Percentiles rank a stretch among this genome's conserved stretches.
Evolutionary conservation across 495 filamentous ascomycete genomes (phyloP).

Genomic region (Penicillium macrosclerotiorum): DNA sequence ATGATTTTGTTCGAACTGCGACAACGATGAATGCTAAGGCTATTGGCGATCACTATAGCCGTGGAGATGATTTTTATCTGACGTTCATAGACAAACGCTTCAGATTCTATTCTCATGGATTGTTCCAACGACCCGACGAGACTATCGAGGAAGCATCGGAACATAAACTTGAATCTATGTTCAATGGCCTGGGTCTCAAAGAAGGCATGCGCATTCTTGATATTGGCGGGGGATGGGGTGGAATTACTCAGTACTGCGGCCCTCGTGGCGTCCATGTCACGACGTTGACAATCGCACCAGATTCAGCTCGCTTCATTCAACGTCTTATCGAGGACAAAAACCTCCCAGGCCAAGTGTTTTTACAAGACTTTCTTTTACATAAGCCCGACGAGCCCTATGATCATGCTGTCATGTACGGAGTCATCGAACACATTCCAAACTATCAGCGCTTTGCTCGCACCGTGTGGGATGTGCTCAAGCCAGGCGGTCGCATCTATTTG

Average conservation of each 20-base stretch:
- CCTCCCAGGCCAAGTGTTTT: slow-evolving; percentile 9
- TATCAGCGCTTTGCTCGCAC: slow-evolving; percentile 7
- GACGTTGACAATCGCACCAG: slow-evolving; percentile 6
- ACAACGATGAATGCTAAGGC: slow-evolving; percentile 15
- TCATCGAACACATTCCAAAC: slow-evolving; percentile 16
- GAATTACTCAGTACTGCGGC: slow-evolving; percentile 22
- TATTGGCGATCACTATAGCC: slow-evolving; percentile 16
- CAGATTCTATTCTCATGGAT: slow-evolving; percentile 14
- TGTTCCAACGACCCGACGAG: slow-evolving; percentile 10
- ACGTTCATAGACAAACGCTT: slow-evolving; percentile 15
- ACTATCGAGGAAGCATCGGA: slow-evolving; percentile 17
- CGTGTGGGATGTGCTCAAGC: slow-evolving; percentile 13
- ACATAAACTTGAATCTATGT: slow-evolving; percentile 16
- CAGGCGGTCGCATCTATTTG: slow-evolving; percentile 14
- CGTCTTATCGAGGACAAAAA: slow-evolving; percentile 4
- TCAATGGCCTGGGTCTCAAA: slow-evolving; percentile 9
- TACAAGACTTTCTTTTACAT: slow-evolving; percentile 11
- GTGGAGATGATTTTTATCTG: slow-evolving; percentile 16
- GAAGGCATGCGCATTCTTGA: slow-evolving; percentile 13
- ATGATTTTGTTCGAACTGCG: slow-evolving; percentile 11
- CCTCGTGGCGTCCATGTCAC: slow-evolving; percentile 18
- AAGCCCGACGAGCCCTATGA: slow-evolving; percentile 12
- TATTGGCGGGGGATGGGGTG: slow-evolving; percentile 22
- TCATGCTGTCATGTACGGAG: slow-evolving; percentile 8
- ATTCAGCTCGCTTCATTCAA: slow-evolving; percentile 11